Evolutionary conservation across 768 basidiomycete genomes (phyloP), one percentile per base, ranked within the genome.

Genomic region (Hebeloma cylindrosporum): DNA sequence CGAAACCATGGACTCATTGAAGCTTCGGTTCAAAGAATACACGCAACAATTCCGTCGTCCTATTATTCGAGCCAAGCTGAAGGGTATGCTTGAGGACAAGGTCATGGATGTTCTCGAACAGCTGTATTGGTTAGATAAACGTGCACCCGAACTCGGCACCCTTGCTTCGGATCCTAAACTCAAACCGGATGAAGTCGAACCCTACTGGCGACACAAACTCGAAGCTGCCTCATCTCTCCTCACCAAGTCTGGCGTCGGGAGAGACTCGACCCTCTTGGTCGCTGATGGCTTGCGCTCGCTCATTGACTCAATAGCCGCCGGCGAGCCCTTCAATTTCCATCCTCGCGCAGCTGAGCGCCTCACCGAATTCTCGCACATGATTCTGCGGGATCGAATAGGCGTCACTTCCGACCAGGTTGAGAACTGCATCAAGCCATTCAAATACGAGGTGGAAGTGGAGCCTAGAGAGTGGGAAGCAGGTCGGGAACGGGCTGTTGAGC

Each of bases 371-470:
- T 90, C 89, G 7, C 94, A 98, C 67, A 81, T 77, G 65, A 94
- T 99, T 60, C 69, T 99, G 40, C 78, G 95, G 47, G 95, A 98
- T 59, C 81, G 95, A 5, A 88, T 97, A 45, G 88, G 91, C 11
- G 69, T 95, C 43, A 93, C 96, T n/a, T 87, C 91, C 4, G 96
- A 99, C 63, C 95, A 98, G 68, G 95, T 99, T 11, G 96, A 99
- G 73, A 99, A 98, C 65, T 95, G 92, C 66, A 97, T 99, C 75
- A 99, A 99, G 68, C 96, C 95, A 21, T 97, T 82, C 78, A 99
- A 99, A 72, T 95, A 96, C 60, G 95, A 98, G 60, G 85, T 98
- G 20, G 96, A 99, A 61, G 87, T 97, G 10, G 93, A 97, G 51
- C 77, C 80, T 10, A 72, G 85, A 30, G 96, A 99, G 64, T 99